phyloP scores from a whole-genome alignment of 805 yeast genomes.

The Ogataea minuta region DNA sequence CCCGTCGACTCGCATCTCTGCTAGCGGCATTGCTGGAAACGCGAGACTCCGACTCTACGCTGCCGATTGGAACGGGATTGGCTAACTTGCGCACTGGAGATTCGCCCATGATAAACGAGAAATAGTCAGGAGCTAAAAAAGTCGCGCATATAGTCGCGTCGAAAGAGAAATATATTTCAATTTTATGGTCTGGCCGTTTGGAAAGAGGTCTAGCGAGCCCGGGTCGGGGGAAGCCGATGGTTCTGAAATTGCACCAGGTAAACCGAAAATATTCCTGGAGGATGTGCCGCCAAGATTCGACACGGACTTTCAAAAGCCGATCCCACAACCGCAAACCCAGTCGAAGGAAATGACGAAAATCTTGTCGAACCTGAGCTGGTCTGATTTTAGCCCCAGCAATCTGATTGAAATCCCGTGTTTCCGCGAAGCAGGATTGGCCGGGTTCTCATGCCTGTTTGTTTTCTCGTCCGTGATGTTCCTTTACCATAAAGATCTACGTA shows the following conservation, averaged over 20 bases:
- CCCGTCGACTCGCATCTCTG: conserved; percentile 25
- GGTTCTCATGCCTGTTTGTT: conserved; percentile 70
- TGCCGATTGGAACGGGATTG: conserved; percentile 11
- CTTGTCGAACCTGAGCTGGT: conserved; percentile 36
- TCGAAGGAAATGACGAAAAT: conserved; percentile 23
- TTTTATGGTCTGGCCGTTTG: conserved; percentile 26
- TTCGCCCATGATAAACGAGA: conserved; percentile 13
- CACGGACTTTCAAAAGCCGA: conserved; percentile 8
- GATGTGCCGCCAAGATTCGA: conserved; percentile 51
- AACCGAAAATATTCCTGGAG: conserved; percentile 40
- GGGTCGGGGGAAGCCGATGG: conserved; percentile 6
- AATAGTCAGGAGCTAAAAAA: conserved; percentile 2
- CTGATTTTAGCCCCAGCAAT: conserved; percentile 52
- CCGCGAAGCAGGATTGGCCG: conserved; percentile 74
- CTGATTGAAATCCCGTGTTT: conserved; percentile 70
- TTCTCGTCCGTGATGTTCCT: conserved; percentile 64
- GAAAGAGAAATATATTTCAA: conserved; percentile 3
- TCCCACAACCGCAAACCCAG: conserved; percentile 15
- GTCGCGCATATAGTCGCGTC: conserved; percentile 6
- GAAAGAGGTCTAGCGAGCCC: conserved; percentile 6
- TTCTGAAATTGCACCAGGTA: conserved; percentile 5
- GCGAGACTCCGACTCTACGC: conserved; percentile 5
- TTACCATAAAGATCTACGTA: conserved; percentile 58
- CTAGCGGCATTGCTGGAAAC: no score
- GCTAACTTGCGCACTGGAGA: conserved; percentile 14